These are phyloP conservation scores for Phytopythium helicoides DNA, from an alignment of 352 stramenopile species.

Conservation along the genomic window DNA sequence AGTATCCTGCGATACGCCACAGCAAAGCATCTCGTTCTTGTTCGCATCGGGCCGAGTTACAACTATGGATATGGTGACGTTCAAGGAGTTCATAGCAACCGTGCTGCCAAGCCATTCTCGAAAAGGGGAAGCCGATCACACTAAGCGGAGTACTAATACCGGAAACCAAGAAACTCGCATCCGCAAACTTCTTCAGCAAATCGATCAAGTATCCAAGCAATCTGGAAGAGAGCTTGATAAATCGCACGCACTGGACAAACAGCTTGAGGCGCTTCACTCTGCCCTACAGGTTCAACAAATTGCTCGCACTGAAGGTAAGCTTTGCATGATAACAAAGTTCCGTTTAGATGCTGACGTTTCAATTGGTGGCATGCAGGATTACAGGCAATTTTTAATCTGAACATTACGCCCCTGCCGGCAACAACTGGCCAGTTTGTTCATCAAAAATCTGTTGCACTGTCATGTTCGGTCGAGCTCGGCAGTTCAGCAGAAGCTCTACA, in stretches of 20 bases:
- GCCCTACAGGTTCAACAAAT: conserved; percentile 37
- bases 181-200: conserved; percentile 34
- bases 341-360: conserved; percentile 3
- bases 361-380: conserved; percentile 16
- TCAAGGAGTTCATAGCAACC: conserved; percentile 17
- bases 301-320: conserved; percentile 16
- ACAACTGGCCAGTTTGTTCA: conserved; percentile 17
- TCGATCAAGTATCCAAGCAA: conserved; percentile 31
- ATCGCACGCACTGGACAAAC: conserved; percentile 34
- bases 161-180: conserved; percentile 19
- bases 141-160: too few relatives aligned
- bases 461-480: conserved; percentile 17
- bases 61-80: conserved; percentile 14
- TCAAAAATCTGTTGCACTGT: conserved; percentile 19
- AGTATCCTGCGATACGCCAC: conserved; percentile 16
- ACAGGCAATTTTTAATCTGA: conserved; percentile 16
- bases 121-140: too few relatives aligned
- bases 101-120: conserved; percentile 9
- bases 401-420: conserved; percentile 14
- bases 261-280: conserved; percentile 40
- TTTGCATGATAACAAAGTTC: too few relatives aligned
- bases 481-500: conserved; percentile 11
- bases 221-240: conserved; percentile 20
- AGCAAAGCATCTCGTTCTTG: conserved; percentile 24
- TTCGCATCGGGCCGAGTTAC: conserved; percentile 31